phyloP scores from a whole-genome alignment of 73 alveolate genomes.

The Symbiodinium natans region DNA sequence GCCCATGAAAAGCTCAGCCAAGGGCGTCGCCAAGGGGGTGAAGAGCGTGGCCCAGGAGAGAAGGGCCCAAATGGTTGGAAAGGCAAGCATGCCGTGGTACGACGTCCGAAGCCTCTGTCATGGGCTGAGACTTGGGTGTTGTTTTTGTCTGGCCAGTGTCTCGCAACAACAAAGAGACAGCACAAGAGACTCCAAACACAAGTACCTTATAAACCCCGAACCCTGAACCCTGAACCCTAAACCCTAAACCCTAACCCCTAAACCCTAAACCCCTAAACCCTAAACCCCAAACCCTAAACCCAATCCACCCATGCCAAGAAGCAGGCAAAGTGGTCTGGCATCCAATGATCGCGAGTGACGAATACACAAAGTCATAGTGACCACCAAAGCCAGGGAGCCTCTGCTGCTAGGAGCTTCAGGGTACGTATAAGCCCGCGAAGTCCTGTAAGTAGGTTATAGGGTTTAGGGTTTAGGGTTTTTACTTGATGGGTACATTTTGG shows the following conservation, averaged over 20 bases:
- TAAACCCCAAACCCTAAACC: too few relatives aligned
- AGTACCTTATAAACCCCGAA: too few relatives aligned
- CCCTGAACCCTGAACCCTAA: too few relatives aligned
- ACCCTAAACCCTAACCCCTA: too few relatives aligned
- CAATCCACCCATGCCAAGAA: too few relatives aligned
- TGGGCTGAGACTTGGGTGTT: too few relatives aligned
- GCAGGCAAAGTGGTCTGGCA: constrained; percentile 20
- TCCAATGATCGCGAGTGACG: constrained; percentile 23
- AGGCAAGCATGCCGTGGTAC: constrained; percentile 55
- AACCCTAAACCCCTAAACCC: too few relatives aligned
- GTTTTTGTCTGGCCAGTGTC: too few relatives aligned
- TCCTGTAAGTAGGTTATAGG: background rate
- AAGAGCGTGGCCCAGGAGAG: constrained; percentile 13
- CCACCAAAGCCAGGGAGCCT: constrained; percentile 14
- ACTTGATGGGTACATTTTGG: background rate
- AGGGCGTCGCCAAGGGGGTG: constrained; percentile 29
- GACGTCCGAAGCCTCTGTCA: constrained; percentile 13
- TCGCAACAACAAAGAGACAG: too few relatives aligned
- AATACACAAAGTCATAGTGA: background rate
- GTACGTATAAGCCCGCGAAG: background rate
- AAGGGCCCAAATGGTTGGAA: constrained; percentile 49
- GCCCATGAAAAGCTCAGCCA: constrained; percentile 75
- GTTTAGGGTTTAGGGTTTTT: background rate
- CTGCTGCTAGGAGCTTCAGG: too few relatives aligned
- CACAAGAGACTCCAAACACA: too few relatives aligned